Conservation (phyloP, 2,329 filamentous ascomycete genomes). For the Aureobasidium lini region DNA sequence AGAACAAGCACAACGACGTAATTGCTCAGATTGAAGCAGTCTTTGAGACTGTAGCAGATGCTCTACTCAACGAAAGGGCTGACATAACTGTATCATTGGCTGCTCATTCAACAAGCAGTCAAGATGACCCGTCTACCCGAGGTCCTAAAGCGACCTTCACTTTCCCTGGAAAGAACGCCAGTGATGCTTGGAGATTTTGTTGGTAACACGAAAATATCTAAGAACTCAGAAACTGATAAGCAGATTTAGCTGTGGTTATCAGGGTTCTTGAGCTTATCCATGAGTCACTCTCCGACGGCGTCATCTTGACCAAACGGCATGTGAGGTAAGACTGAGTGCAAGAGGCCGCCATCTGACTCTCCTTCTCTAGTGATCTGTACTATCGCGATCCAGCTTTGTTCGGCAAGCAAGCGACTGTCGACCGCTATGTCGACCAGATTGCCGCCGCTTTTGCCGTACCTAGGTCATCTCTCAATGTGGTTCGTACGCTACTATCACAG, state of each 20-base stretch:
- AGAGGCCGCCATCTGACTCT: background rate
- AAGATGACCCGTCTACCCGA: background rate
- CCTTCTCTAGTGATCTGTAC: constrained; percentile 62
- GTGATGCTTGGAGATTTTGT: constrained; percentile 55
- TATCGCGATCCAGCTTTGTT: constrained; percentile 72
- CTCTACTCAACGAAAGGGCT: constrained; percentile 37
- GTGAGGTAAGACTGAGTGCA: background rate
- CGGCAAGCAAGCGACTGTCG: constrained; percentile 58
- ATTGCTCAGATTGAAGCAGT: constrained; percentile 51
- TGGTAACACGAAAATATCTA: constrained; percentile 12
- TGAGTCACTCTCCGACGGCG: constrained; percentile 40
- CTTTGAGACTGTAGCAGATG: constrained; percentile 45
- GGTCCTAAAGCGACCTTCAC: constrained; percentile 9
- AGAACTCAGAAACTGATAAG: constrained; percentile 8
- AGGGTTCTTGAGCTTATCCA: constrained; percentile 50
- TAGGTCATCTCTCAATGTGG: constrained; percentile 62
- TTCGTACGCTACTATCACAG: constrained; percentile 32
- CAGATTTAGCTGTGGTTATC: constrained; percentile 43
- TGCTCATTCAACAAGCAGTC: background rate
- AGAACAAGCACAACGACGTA: constrained; percentile 21
- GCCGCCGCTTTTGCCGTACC: constrained; percentile 60
- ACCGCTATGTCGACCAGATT: constrained; percentile 66
- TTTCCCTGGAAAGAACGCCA: constrained; percentile 48
- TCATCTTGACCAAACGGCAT: constrained; percentile 51
- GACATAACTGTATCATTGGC: constrained; percentile 43